Evolutionary conservation across 108 stramenopile genomes (phyloP).

Genomic region (Discostella stelligeroides): DNA sequence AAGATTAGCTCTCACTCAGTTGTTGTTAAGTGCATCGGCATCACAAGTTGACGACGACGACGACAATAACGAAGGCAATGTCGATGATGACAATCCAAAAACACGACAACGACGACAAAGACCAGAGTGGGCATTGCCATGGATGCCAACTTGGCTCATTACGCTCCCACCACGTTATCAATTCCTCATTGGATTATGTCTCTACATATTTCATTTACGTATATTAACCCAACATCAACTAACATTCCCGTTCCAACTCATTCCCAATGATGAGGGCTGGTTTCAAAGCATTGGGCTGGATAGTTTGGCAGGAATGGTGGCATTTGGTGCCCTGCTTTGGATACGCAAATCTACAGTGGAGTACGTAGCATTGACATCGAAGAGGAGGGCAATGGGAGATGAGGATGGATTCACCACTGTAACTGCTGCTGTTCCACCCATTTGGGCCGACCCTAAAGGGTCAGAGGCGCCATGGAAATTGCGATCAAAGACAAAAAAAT

Average conservation of each 20-base stretch:
- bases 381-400: too few relatives aligned
- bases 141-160: slow-evolving; percentile 69
- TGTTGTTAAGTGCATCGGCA: background rate
- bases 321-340: slow-evolving; percentile 47
- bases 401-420: background rate
- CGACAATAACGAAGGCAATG: background rate
- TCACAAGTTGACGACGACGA: background rate
- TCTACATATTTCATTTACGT: slow-evolving; percentile 71
- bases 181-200: slow-evolving; percentile 40
- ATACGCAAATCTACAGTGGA: slow-evolving; percentile 15
- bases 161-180: slow-evolving; percentile 59
- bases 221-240: slow-evolving; percentile 74
- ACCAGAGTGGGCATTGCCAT: slow-evolving; percentile 62
- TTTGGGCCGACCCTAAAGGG: slow-evolving; percentile 41
- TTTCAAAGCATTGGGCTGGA: slow-evolving; percentile 85
- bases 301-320: slow-evolving; percentile 71
- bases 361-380: background rate
- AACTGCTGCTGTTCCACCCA: slow-evolving; percentile 28
- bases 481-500: slow-evolving; percentile 8
- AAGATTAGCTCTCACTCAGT: too few relatives aligned
- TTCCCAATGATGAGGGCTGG: slow-evolving; percentile 85
- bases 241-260: slow-evolving; percentile 85
- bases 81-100: background rate
- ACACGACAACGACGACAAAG: slow-evolving; percentile 20
- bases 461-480: slow-evolving; percentile 50